Evolutionary conservation across 2,329 filamentous ascomycete species (phyloP), one percentile per base, ranked within the genome.

Genomic region (Chaetomium sp.): DNA sequence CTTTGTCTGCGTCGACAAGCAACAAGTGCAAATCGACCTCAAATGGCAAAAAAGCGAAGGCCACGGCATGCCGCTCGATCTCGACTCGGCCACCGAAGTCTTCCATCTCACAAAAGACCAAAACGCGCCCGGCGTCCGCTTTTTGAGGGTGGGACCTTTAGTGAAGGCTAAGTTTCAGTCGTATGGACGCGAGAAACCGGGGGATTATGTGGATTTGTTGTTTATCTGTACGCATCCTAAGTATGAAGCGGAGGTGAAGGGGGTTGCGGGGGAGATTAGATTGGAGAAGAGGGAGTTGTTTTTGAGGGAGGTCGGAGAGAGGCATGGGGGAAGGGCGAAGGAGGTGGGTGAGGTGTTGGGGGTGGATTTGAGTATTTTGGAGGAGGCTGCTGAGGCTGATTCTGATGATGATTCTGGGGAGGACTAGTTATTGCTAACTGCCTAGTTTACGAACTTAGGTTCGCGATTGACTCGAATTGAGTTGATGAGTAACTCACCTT

Each of bases 1-100:
- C 6, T 52, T 52, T 14, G 34, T 46, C 5, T 34, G 9, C 2
- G 50, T 40, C 27, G 34, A 11, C 27, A 6, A 37, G n/a, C 50
- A 52, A 34, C 41, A 45, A 9, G 50, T 52, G 41, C 50, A 52
- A 5, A 40, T 52, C 14, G 50, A 52, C n/a, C 50, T 52, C 35
- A 52, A 52, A 27, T 52, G 50, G 42, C 42, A 45, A 11, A 37
- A 43, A 10, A 34, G 41, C 10, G 50, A 52, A n/a, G 50, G 50
- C 9, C 50, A 52, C 12, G 42, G 50, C 4, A 52, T 52, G 42
- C 50, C 50, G 14, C 11, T 38, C 10, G 50, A 52, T 11, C 42
- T 52, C 35, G 33, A 38, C 11, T 34, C 50, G 35, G 34, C 50
- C 3, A 52, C 50, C 14, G 50, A 52, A 27, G 5, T 46, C 1